Evolutionary conservation across 768 basidiomycete species (phyloP), one percentile per base, ranked within the genome.

Genomic region (Tricholoma sp.): DNA sequence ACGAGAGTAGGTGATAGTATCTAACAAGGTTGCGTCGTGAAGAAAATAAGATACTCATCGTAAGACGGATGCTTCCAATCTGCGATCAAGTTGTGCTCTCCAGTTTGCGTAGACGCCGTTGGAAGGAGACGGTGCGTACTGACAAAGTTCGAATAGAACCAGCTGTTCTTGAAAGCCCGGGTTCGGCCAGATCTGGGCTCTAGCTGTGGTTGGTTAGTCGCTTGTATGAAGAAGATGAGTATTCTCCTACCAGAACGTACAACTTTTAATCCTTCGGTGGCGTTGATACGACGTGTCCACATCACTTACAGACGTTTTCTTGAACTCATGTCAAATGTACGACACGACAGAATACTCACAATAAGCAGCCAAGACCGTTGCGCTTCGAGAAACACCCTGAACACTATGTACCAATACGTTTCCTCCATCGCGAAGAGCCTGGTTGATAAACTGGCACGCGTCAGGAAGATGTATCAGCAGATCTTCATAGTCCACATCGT

Each of bases 91-190:
- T 62, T 74, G 76, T 50, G 76, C 68, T 57, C 83, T 80, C 88
- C 88, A 89, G 50, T 78, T 83, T 52, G 70, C 65, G 64, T 90
- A 90, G 59, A 86, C 81, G 7, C 86, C 86, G 60, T 84, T 81
- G 13, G 73, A 63, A 3, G 78, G 79, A 20, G 76, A 76, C 11
- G 88, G 87, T 24, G 75, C 75, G 58, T 89, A 90, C 67, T 78
- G 76, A 68, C 88, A 90, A 31, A 89, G 75, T 63, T 86, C 86
- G 55, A 88, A 90, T 47, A 90, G 72, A 34, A 88, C 83, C 28
- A 90, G 79, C 62, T 90, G 88, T 71, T 89, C 85, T 56, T 86
- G 83, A 68, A 90, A 89, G 44, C 88, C 88, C n/a, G 85, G 80
- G 58, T 83, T 87, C 58, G 83, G 80, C 87, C 88, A 89, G 52